phyloP scores from a whole-genome alignment of 106 monocot genomes.

The Apostasia shenzhenica region DNA sequence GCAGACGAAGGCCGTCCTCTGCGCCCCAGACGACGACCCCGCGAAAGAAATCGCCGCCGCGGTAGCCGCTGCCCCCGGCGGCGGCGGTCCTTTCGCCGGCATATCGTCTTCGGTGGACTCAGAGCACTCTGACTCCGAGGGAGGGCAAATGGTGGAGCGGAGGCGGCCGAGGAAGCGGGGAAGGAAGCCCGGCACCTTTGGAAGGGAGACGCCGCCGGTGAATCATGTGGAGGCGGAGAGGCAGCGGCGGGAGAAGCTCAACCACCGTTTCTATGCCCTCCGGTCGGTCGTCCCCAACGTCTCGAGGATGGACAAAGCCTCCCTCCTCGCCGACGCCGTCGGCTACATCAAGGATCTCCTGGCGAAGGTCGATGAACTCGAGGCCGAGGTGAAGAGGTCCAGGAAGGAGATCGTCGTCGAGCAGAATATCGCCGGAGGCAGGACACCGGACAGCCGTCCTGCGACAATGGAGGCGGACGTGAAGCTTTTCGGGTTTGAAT shows the following conservation, averaged over 20 bases:
- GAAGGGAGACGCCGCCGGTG: slow-evolving; percentile 19
- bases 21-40: neutral
- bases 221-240: slow-evolving; percentile 59
- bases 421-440: neutral
- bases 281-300: slow-evolving; percentile 54
- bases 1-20: neutral
- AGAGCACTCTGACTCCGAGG: slow-evolving; percentile 4
- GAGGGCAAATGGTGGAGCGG: neutral
- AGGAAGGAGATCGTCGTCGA: neutral
- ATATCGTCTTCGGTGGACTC: neutral
- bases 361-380: slow-evolving; percentile 31
- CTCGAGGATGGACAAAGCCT: slow-evolving; percentile 59
- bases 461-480: slow-evolving; percentile 24
- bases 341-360: slow-evolving; percentile 49
- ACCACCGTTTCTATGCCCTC: slow-evolving; percentile 50
- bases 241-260: slow-evolving; percentile 45
- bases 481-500: slow-evolving; percentile 17
- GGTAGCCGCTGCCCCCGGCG: too few species aligned
- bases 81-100: neutral
- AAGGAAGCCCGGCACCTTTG: neutral
- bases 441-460: neutral
- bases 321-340: slow-evolving; percentile 47
- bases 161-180: slow-evolving; percentile 5
- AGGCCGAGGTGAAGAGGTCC: slow-evolving; percentile 12
- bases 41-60: neutral